Evolutionary conservation across 768 basidiomycete genomes (phyloP), one percentile per base, ranked within the genome.

Genomic region (Boletus speciosus): DNA sequence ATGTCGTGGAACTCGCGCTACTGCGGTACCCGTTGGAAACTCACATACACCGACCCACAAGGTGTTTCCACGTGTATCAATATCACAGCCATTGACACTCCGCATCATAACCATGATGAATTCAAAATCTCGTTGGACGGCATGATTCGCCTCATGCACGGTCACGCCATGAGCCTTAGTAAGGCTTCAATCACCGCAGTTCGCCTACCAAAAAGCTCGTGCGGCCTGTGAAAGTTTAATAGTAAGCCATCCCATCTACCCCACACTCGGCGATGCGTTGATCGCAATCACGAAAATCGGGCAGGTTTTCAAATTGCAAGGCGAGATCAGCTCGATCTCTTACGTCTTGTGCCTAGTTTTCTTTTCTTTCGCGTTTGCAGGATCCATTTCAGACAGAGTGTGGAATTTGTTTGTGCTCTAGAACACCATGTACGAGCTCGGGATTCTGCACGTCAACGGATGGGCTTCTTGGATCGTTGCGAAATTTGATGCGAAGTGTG

Each of bases 11-110:
- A 81, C 63, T 84, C 82, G 1, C 55, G 66, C 2, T 69, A 73
- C 41, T 87, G 85, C 59, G 83, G 82, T 2, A 75, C 77, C 25
- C 87, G 86, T 68, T 87, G 83, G 83, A 51, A 74, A 54, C 63
- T 86, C 57, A 76, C 78, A 6, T 85, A 76, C 66, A 72, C 73
- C 36, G 11, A 55, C 48, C 27, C 49, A 5, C 44, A 56, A 6
- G 72, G 73, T 4, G 59, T 51, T 1, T 61, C 61, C 21, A 74
- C 55, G 52, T 76, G 63, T 49, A 72, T 84, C 65, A 76, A 73
- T 38, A 63, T 85, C 11, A 66, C 79, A 1, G 84, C 78, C 1
- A 70, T 88, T 23, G 82, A 86, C 59, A 70, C 75, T 43, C 73
- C 80, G 5, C 57, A 58, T 15, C 23, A n/a, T 9, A 11, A 15